Conservation (phyloP, 176 grass and related monocot species). For the Tillandsia leiboldiana region DNA sequence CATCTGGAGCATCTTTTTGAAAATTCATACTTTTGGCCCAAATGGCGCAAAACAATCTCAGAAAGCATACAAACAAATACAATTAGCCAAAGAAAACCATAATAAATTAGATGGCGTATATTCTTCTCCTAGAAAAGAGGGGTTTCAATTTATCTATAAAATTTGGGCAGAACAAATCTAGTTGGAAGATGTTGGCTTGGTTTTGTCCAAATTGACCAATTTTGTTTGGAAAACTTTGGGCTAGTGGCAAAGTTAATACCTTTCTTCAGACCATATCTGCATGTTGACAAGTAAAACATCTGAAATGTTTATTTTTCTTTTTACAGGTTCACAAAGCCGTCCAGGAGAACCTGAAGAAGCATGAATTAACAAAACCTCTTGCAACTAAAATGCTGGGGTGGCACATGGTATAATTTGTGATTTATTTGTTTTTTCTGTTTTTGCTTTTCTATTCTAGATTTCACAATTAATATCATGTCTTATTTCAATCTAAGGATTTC, state of each 20-base stretch:
- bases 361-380: constrained; percentile 19
- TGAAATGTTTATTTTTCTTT: constrained; percentile 2
- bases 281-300: neutral
- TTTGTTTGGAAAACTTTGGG: neutral
- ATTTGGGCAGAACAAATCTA: neutral
- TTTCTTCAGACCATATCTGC: neutral
- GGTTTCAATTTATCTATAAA: neutral
- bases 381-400: constrained; percentile 22
- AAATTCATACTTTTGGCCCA: neutral
- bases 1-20: too few species aligned
- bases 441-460: neutral
- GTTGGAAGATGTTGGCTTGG: neutral
- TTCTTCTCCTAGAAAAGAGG: constrained; percentile 1
- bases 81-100: too few species aligned
- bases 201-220: neutral
- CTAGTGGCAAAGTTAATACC: neutral
- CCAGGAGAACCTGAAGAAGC: constrained; percentile 19
- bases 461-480: neutral
- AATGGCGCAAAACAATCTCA: neutral
- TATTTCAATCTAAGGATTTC: neutral
- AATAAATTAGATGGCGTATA: too few species aligned
- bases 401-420: constrained; percentile 16
- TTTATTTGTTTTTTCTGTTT: neutral
- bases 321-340: constrained; percentile 12
- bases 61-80: neutral